Base-by-base conservation (phyloP, 2,329 filamentous ascomycete genomes). In the Sclerotinia glacialis region DNA sequence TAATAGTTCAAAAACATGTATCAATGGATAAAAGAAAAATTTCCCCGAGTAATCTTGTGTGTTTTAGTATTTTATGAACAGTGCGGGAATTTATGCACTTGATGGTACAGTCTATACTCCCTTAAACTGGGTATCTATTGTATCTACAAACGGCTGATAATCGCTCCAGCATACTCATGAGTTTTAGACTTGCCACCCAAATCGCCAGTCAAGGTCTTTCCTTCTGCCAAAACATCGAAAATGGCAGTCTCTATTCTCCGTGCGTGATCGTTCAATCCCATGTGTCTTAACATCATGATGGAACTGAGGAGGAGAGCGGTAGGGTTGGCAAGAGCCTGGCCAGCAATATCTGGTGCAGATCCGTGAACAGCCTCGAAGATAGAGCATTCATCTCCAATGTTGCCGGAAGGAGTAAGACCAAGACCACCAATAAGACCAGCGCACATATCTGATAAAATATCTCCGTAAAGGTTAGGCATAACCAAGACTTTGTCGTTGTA, bases 401-500 rank as follows among this genome's bases (percentile, higher is more conserved):
- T 99, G 77, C 94, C 95, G 49, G 94, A 98, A 72, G 95, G 95
- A 49, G 95, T 97, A 63, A 99, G 88, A 79, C 95, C 95, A 71
- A 99, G 90, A 81, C 95, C 95, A 79, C 95, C 95, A 76, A 99
- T 98, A 74, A 99, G 86, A 83, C 95, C 95, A 76, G 95, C 95
- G 84, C 95, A 98, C 92, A 98, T 97, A 81, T 99, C 95, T 77
- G 94, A 98, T 73, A 99, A 87, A 85, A 99, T 99, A 83, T 98
- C 95, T 81, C 95, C 95, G 85, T 98, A 99, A 76, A 98, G 86
- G 86, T 99, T 99, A 80, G 95, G 95, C 88, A 90, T 90, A 81
- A 99, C 95, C 67, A 99, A 88, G 68, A 99, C 93, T 87, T 97
- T 97, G 87, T 97, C 94, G 84, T 97, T 97, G 87, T 98, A 99